Evolutionary conservation across 2,329 filamentous ascomycete species (phyloP), one percentile per base, ranked within the genome.

Genomic region (Ophiostoma sp.): DNA sequence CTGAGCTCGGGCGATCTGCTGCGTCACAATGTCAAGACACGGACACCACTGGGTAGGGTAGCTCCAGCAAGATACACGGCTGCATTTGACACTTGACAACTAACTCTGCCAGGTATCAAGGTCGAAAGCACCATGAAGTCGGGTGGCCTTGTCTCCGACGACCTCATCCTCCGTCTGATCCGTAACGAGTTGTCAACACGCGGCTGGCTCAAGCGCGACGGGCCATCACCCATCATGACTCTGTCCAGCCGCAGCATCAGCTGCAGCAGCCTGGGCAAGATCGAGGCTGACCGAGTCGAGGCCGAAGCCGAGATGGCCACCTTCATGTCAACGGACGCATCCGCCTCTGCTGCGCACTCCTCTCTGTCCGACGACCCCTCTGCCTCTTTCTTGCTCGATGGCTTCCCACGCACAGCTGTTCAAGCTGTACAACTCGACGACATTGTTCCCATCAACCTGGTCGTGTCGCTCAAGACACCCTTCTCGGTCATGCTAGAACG

Each of bases 1-100:
- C 94, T 99, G 78, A 96, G 92, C 79, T 97, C 95, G 4, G 95
- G 95, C 70, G 94, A 99, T 78, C 82, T 99, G 16, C 81, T 99
- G 69, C 89, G 95, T 71, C 88, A 92, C 76, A 96, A 98, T 89
- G 94, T 99, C 75, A 90, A 95, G 79, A 89, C 88, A 69, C 87
- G 88, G 76, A 97, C 94, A 16, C 87, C 92, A 41, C 85, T 97
- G 69, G 94, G 92, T 27, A 27, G 27, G 27, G 27, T 27, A 1
- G 27, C 27, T 27, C 27, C 27, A 12, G 9, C 40, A 42, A 2
- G 52, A 12, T 45, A 14, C 14, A 72, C 69, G 72, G 67, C 4
- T n/a, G 18, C 40, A 9, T 18, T 42, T 42, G 41, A 27, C 40
- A 44, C 45, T 4, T 12, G 9, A 6, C 75, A 96, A 93, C 95